Conservation (phyloP, 2,329 filamentous ascomycete species). For the Phialophora verrucosa region DNA sequence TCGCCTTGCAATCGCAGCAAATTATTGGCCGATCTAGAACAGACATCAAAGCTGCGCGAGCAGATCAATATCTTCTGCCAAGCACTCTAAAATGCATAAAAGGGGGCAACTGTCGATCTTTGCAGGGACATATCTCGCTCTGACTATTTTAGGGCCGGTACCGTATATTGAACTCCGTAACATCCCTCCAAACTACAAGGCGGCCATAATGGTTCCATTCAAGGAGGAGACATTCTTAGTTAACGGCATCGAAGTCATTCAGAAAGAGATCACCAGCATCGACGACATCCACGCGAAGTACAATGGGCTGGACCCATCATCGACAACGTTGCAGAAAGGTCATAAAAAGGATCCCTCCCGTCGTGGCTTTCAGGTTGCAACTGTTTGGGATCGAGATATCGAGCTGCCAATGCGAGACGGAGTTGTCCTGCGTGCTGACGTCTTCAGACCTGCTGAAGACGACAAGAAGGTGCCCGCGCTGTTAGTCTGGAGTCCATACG, state of each 20-base stretch:
- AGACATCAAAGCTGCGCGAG: neutral
- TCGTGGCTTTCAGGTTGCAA: constrained; percentile 18
- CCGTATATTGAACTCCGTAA: neutral
- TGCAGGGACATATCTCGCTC: no score
- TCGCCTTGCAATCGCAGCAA: no score
- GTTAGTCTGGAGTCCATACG: constrained; percentile 43
- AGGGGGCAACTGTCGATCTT: no score
- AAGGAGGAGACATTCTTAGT: constrained; percentile 8
- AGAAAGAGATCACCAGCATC: constrained; percentile 19
- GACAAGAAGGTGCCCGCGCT: constrained; percentile 39
- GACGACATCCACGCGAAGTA: constrained; percentile 17
- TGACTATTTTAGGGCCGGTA: no score
- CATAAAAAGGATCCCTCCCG: constrained; percentile 14
- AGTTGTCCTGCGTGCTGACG: constrained; percentile 39
- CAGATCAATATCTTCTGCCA: neutral
- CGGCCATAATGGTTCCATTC: neutral
- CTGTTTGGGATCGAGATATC: constrained; percentile 37
- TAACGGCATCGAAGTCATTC: constrained; percentile 17
- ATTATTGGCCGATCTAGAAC: no score
- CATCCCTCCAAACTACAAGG: neutral
- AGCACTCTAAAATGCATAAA: no score
- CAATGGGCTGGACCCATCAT: constrained; percentile 16
- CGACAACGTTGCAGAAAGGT: constrained; percentile 14
- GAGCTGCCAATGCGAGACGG: constrained; percentile 41
- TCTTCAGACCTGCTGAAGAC: constrained; percentile 38